These are phyloP conservation scores for Pinus tabuliformis DNA, from an alignment of 75 land plant genomes.

Conservation along the genomic window DNA sequence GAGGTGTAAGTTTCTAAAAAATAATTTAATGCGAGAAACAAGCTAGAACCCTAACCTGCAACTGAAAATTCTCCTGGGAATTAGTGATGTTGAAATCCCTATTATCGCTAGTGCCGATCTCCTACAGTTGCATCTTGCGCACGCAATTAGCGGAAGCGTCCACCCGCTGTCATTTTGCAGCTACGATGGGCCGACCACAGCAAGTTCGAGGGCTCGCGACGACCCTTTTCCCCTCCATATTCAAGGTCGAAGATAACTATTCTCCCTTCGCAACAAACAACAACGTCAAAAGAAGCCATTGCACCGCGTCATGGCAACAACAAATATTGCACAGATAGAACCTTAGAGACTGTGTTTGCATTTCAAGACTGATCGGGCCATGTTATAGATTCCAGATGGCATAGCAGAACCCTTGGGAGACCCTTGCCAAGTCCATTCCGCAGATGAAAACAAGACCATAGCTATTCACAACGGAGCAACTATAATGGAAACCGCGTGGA, in stretches of 20 bases:
- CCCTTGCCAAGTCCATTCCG: too few species aligned
- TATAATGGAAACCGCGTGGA: too few species aligned
- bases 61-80: constrained; percentile 80
- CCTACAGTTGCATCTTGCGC: constrained; percentile 78
- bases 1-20: not conserved
- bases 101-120: constrained; percentile 68
- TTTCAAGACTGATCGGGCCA: constrained; percentile 20
- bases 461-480: too few species aligned
- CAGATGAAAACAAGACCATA: too few species aligned
- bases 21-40: not conserved
- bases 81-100: constrained; percentile 67
- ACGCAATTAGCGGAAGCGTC: constrained; percentile 73
- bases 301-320: too few species aligned
- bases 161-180: constrained; percentile 42
- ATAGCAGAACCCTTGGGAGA: too few species aligned
- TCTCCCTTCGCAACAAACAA: too few species aligned
- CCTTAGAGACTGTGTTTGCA: too few species aligned
- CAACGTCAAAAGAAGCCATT: too few species aligned
- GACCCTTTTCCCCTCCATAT: constrained; percentile 51
- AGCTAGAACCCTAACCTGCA: constrained; percentile 49
- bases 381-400: too few species aligned
- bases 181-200: constrained; percentile 54
- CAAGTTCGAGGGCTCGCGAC: constrained; percentile 67
- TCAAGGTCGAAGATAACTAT: too few species aligned
- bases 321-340: too few species aligned